phyloP scores from a whole-genome alignment of 2,329 filamentous ascomycete genomes.

The Cordyceps javanica region DNA sequence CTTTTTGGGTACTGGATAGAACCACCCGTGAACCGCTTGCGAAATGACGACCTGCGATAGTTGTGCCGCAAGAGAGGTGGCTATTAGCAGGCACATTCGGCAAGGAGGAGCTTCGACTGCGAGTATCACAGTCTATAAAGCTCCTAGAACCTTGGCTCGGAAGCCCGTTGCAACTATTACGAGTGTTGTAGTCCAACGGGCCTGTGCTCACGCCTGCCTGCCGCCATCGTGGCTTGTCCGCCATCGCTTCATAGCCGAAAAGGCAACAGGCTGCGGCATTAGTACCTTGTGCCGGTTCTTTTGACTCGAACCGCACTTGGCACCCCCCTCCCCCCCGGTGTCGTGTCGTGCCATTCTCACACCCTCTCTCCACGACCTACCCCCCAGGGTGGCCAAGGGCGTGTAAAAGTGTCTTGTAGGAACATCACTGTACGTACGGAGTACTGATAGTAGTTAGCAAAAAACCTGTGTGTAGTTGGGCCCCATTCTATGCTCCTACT shows the following conservation, averaged over 20 bases:
- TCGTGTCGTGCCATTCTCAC: neutral
- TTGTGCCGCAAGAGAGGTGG: too few relatives aligned
- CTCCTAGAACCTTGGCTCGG: neutral
- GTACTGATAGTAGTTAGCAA: too few relatives aligned
- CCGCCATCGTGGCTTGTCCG: slow-evolving; percentile 11
- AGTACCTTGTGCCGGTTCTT: neutral
- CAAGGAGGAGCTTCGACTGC: too few relatives aligned
- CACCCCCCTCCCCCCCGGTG: neutral
- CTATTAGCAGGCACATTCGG: too few relatives aligned
- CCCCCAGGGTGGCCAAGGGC: neutral
- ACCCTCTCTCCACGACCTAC: neutral
- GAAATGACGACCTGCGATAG: too few relatives aligned
- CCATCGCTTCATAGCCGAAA: slow-evolving; percentile 10
- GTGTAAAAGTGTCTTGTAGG: neutral
- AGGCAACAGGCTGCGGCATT: slow-evolving; percentile 1
- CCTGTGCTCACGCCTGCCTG: slow-evolving; percentile 3
- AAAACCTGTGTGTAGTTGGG: slow-evolving; percentile 4
- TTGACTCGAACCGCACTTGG: slow-evolving; percentile 9
- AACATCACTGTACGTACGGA: neutral
- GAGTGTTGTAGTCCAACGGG: neutral
- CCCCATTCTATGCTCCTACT: slow-evolving; percentile 9
- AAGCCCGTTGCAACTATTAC: neutral
- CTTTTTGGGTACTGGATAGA: too few relatives aligned
- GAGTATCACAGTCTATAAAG: too few relatives aligned
- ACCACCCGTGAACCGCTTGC: too few relatives aligned